Evolutionary conservation across 495 filamentous ascomycete species (phyloP).

Genomic region (Diplogelasinospora grovesii): DNA sequence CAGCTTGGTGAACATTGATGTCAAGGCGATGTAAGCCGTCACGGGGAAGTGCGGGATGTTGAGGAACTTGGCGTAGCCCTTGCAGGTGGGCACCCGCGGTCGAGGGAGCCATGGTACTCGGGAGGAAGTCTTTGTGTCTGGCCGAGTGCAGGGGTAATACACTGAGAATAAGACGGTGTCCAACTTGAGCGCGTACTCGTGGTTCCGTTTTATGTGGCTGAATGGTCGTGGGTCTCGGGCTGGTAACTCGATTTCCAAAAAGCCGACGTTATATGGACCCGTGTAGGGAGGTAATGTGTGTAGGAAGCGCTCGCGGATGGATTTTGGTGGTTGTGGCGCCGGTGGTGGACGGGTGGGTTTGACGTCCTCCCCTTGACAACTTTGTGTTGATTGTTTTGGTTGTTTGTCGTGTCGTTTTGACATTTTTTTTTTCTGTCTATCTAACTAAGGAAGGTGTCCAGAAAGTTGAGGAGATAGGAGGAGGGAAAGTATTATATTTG

Average conservation of each 20-base stretch:
- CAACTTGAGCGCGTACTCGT: slow-evolving; percentile 34
- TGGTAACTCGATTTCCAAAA: slow-evolving; percentile 60
- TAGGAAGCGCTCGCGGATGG: slow-evolving; percentile 29
- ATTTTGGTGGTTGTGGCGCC: slow-evolving; percentile 13
- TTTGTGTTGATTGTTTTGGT: not conserved
- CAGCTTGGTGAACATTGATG: slow-evolving; percentile 51
- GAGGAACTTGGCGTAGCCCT: slow-evolving; percentile 49
- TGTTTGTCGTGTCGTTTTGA: too few species aligned
- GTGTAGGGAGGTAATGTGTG: slow-evolving; percentile 55
- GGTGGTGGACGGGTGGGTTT: not conserved
- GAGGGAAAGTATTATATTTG: too few species aligned
- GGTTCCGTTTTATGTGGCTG: slow-evolving; percentile 36
- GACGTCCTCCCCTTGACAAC: not conserved
- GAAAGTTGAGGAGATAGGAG: too few species aligned
- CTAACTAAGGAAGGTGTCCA: too few species aligned
- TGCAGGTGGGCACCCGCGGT: slow-evolving; percentile 40
- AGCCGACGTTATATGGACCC: slow-evolving; percentile 58
- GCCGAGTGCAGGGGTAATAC: slow-evolving; percentile 53
- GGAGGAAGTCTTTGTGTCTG: slow-evolving; percentile 15
- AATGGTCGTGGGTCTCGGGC: slow-evolving; percentile 35
- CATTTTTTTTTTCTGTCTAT: too few species aligned
- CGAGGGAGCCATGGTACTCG: slow-evolving; percentile 49
- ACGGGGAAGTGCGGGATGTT: slow-evolving; percentile 34
- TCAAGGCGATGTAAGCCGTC: slow-evolving; percentile 40
- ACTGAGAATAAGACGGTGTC: slow-evolving; percentile 59